Conservation (phyloP, 2,329 filamentous ascomycete species). For the Colletotrichum sp. region DNA sequence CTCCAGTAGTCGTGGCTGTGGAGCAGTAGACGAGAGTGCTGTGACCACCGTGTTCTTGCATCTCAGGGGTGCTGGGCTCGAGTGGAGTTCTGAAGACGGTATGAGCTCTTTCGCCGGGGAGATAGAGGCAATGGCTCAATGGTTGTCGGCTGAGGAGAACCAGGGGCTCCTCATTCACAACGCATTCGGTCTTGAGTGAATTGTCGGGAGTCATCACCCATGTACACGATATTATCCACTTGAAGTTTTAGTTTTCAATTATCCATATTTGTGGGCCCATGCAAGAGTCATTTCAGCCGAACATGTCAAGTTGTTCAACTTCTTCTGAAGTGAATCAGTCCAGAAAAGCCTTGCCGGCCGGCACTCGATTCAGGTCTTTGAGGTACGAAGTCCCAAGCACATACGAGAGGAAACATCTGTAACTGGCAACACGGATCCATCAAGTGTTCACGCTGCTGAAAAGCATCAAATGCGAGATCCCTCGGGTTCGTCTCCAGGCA, state of each 20-base stretch:
- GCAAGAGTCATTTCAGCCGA: background rate
- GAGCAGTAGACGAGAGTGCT: background rate
- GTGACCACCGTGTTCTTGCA: background rate
- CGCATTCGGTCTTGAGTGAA: background rate
- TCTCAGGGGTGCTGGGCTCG: background rate
- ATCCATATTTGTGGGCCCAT: background rate
- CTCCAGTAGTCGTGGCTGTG: background rate
- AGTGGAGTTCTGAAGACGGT: background rate
- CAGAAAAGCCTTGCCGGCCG: background rate
- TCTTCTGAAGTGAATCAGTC: accelerated
- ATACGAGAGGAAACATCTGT: background rate
- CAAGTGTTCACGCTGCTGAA: background rate
- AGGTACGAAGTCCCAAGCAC: background rate
- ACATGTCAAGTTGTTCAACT: accelerated
- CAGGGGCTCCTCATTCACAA: background rate
- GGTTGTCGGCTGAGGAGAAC: background rate
- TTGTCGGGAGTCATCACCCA: background rate
- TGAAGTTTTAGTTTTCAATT: background rate
- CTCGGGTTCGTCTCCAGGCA: accelerated
- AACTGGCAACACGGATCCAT: accelerated
- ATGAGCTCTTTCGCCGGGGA: background rate
- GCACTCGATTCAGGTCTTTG: background rate
- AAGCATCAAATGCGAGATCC: background rate
- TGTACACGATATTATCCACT: background rate
- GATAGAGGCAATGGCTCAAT: background rate